These are phyloP conservation scores for Voacanga thouarsii DNA, from an alignment of 257 asterid species.

Conservation along the genomic window DNA sequence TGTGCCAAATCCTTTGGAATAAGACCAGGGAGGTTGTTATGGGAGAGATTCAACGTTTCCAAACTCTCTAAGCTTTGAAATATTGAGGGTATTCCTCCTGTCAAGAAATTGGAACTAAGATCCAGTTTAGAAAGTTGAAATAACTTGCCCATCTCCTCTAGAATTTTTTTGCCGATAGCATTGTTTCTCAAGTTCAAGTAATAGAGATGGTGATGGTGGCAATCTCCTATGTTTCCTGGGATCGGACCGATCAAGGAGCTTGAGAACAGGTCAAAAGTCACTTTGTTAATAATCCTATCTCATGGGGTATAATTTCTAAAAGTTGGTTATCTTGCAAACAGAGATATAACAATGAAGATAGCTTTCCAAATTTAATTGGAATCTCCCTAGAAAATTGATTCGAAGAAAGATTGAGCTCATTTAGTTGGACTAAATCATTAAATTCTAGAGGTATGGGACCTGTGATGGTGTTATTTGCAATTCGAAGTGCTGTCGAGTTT, in stretches of 20 bases:
- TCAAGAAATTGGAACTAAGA: constrained; percentile 25
- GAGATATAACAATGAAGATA: constrained; percentile 11
- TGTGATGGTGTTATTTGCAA: constrained; percentile 25
- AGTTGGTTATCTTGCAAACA: constrained; percentile 24
- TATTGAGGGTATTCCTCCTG: constrained; percentile 28
- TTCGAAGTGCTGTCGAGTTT: constrained; percentile 19
- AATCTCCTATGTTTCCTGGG: constrained; percentile 18
- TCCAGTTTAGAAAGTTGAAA: constrained; percentile 25
- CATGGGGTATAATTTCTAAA: constrained; percentile 24
- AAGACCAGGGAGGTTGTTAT: not conserved
- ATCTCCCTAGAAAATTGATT: constrained; percentile 13
- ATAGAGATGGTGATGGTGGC: constrained; percentile 8
- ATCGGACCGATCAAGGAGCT: constrained; percentile 29
- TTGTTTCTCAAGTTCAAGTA: constrained; percentile 33
- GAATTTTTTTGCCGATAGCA: constrained; percentile 19
- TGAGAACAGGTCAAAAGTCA: constrained; percentile 22
- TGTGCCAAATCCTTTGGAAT: not conserved
- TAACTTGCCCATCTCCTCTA: constrained; percentile 27
- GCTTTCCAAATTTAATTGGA: constrained; percentile 28
- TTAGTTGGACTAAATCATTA: constrained; percentile 19
- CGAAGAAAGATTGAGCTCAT: constrained; percentile 29
- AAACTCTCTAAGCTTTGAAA: not conserved
- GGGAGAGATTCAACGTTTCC: not conserved
- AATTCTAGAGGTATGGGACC: constrained; percentile 27
- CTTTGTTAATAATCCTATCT: constrained; percentile 15